These are phyloP conservation scores for Strobilomyces dryophilus DNA, from an alignment of 768 basidiomycete species.

Conservation along the genomic window DNA sequence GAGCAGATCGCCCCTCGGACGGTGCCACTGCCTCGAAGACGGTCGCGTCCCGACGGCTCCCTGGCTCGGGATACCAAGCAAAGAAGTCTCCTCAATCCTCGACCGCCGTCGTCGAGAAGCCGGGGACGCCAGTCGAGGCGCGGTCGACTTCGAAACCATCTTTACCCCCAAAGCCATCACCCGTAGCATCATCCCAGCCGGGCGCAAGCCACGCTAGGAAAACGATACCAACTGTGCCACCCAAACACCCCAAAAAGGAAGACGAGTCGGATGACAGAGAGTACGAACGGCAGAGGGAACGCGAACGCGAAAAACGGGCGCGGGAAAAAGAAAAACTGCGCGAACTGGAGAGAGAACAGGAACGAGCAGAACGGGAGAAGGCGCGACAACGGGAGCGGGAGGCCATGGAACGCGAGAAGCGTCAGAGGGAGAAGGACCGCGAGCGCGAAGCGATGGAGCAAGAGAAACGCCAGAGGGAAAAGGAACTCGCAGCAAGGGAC, in stretches of 20 bases:
- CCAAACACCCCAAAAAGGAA: constrained; percentile 18
- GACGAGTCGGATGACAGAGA: constrained; percentile 28
- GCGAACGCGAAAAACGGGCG: constrained; percentile 22
- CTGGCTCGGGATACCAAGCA: constrained; percentile 47
- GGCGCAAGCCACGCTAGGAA: constrained; percentile 27
- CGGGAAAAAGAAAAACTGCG: constrained; percentile 23
- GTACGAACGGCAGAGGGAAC: constrained; percentile 22
- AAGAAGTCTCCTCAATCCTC: constrained; percentile 31
- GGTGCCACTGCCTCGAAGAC: constrained; percentile 14
- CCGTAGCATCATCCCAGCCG: constrained; percentile 25
- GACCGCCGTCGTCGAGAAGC: constrained; percentile 18
- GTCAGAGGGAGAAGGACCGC: constrained; percentile 19
- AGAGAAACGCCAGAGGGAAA: constrained; percentile 22
- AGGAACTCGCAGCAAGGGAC: constrained; percentile 22
- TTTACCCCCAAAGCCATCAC: constrained; percentile 33
- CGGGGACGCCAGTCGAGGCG: constrained; percentile 24
- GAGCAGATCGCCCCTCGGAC: constrained; percentile 20
- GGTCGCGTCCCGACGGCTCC: constrained; percentile 32
- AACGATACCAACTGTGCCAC: constrained; percentile 21
- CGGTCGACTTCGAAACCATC: constrained; percentile 26
- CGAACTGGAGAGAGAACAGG: constrained; percentile 18
- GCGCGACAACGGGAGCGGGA: constrained; percentile 21
- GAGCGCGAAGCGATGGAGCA: constrained; percentile 22
- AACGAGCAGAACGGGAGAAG: constrained; percentile 17
- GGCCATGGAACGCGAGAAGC: constrained; percentile 23